Evolutionary conservation across 768 basidiomycete genomes (phyloP).

Genomic region (Rhizopogon vesiculosus): DNA sequence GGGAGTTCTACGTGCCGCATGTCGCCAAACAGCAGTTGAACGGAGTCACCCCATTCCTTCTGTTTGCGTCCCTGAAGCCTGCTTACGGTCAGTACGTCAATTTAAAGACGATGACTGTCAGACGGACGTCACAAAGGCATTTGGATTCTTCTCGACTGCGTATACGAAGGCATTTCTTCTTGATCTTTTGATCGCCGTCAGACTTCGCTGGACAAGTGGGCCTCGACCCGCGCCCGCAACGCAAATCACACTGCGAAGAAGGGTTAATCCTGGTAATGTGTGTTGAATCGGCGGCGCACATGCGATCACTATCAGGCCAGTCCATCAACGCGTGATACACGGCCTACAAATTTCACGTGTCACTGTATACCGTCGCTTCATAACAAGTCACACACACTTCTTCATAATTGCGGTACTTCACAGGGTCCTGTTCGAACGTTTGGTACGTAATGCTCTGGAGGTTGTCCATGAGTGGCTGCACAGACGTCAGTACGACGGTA

Average conservation of each 20-base stretch:
- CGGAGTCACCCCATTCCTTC: conserved; percentile 77
- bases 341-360: conserved; percentile 44
- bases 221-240: conserved; percentile 96
- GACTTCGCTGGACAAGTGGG: conserved; percentile 81
- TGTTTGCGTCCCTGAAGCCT: conserved; percentile 83
- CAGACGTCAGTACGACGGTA: conserved; percentile 7
- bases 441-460: conserved; percentile 94
- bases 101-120: conserved; percentile 6
- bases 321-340: conserved; percentile 77
- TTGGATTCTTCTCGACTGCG: conserved; percentile 96
- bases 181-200: conserved; percentile 70
- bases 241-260: conserved; percentile 62
- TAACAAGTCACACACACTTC: conserved; percentile 46
- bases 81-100: conserved; percentile 11
- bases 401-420: conserved; percentile 95
- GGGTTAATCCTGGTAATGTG: conserved; percentile 2
- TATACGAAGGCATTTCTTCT: conserved; percentile 63
- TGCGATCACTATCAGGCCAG: conserved; percentile 50
- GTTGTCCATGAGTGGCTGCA: conserved; percentile 94
- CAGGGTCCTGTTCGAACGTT: conserved; percentile 95
- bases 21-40: conserved; percentile 87
- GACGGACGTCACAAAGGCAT: conserved; percentile 89
- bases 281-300: conserved; percentile 43
- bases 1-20: conserved; percentile 85
- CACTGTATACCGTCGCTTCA: conserved; percentile 7